Evolutionary conservation across 768 basidiomycete genomes (phyloP), one percentile per base, ranked within the genome.

Genomic region (Calocybe gangraenosa): DNA sequence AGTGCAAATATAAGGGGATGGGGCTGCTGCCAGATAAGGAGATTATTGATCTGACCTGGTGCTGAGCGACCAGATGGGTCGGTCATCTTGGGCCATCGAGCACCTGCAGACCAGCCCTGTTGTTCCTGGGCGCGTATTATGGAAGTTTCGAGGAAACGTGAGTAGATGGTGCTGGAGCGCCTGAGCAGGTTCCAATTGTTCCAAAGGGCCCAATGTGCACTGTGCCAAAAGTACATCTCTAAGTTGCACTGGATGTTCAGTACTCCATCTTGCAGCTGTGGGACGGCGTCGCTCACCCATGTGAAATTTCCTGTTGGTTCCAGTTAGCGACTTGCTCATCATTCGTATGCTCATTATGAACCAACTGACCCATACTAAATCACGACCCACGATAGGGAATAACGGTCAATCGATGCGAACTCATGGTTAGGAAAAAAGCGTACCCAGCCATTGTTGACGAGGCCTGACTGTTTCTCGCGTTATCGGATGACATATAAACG

Each of bases 41-140:
- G 68, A 52, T 79, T 75, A 64, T 82, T 82, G 53, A 81, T 79
- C 47, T 79, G 68, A 1, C 79, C 79, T 0, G 80, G 80, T 0
- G 78, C 65, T 10, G 74, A 76, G 14, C 79, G 72, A 7, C 79
- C 79, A 0, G 70, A 66, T 0, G 80, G 80, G 49, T 81, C 78
- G 7, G 76, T 79, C 79, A 79, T 80, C 57, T 82, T 82, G 7
- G 76, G 72, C 78, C 78, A 80, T 20, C 80, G 71, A 15, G 79
- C 80, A n/a, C 80, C 80, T 7, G 66, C 54, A 9, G 65, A 45
- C 65, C 69, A 80, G 45, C 73, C 71, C 56, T 82, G 69, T 58
- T 79, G 77, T 2, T 70, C 61, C 51, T 75, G 74, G 1, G 80
- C 73, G 1, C 78, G 71, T 4, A 57, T 38, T 30, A 77, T 62